phyloP scores from a whole-genome alignment of 2,329 filamentous ascomycete species.

The Cladophialophora bantiana region DNA sequence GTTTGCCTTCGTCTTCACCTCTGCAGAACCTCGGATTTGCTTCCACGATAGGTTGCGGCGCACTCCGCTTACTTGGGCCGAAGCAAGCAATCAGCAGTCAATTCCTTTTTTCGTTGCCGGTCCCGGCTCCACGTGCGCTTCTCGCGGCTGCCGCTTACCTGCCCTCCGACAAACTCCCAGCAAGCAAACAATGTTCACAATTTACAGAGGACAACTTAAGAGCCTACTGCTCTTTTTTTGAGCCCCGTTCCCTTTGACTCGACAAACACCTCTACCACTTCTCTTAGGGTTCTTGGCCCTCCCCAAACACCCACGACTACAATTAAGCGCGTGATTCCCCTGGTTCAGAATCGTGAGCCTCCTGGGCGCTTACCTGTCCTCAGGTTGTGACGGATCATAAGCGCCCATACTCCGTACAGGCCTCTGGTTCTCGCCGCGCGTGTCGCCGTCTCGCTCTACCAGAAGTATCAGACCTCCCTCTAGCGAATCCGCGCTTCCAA shows the following conservation, averaged over 20 bases:
- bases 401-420: conserved; percentile 21
- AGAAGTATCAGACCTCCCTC: conserved; percentile 5
- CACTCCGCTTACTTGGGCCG: conserved; percentile 13
- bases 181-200: conserved; percentile 4
- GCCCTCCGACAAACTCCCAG: conserved; percentile 16
- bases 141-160: conserved; percentile 35
- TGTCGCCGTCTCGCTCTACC: conserved; percentile 10
- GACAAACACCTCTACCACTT: background rate
- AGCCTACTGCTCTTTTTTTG: conserved; percentile 2
- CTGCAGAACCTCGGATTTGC: background rate
- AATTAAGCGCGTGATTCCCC: background rate
- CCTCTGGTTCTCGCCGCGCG: conserved; percentile 19
- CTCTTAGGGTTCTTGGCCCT: background rate
- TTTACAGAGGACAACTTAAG: background rate
- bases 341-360: conserved; percentile 4
- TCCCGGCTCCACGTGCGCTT: conserved; percentile 33
- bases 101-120: background rate
- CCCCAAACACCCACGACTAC: background rate
- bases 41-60: conserved; percentile 10
- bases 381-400: conserved; percentile 25
- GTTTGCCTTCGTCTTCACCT: background rate
- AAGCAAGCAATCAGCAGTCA: conserved; percentile 13
- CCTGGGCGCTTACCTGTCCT: conserved; percentile 23
- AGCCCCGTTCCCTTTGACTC: background rate
- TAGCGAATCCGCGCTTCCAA: conserved; percentile 12